Evolutionary conservation across 2,329 filamentous ascomycete species (phyloP).

Genomic region (Chaetothyriales sp.): DNA sequence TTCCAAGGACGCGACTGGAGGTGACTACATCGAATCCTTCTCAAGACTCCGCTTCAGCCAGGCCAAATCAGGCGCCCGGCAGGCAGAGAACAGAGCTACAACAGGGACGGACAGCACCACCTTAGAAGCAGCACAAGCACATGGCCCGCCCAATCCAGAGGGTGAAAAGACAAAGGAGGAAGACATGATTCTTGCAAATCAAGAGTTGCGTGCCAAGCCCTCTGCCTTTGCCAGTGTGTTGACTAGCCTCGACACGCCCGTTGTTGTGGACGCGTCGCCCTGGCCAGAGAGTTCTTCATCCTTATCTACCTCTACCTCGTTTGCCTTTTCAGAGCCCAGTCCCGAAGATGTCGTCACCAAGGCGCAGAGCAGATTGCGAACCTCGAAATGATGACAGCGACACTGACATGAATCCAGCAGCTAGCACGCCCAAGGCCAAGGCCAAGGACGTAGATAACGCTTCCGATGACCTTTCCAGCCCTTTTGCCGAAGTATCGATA

Average conservation of each 20-base stretch:
- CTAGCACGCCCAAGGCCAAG: conserved; percentile 28
- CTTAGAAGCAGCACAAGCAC: background rate
- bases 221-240: conserved; percentile 16
- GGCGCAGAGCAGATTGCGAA: conserved; percentile 45
- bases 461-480: conserved; percentile 27
- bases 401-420: conserved; percentile 4
- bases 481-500: conserved; percentile 34
- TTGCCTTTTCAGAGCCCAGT: conserved; percentile 67
- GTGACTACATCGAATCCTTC: conserved; percentile 9
- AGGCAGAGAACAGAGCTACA: background rate
- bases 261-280: conserved; percentile 20
- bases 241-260: conserved; percentile 5
- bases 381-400: background rate
- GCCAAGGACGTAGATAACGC: background rate
- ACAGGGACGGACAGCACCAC: background rate
- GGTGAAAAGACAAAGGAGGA: background rate
- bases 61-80: background rate
- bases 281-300: background rate
- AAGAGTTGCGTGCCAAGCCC: conserved; percentile 8
- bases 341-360: conserved; percentile 79
- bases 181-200: background rate
- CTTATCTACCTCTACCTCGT: conserved; percentile 22
- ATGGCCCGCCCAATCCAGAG: conserved; percentile 11
- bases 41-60: conserved; percentile 18
- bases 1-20: background rate